A percentile compares a stretch with the other conserved stretches of the same genome.
Evolutionary conservation across 345 rosid genomes (phyloP).

Genomic region (Eutrema japonicum): DNA sequence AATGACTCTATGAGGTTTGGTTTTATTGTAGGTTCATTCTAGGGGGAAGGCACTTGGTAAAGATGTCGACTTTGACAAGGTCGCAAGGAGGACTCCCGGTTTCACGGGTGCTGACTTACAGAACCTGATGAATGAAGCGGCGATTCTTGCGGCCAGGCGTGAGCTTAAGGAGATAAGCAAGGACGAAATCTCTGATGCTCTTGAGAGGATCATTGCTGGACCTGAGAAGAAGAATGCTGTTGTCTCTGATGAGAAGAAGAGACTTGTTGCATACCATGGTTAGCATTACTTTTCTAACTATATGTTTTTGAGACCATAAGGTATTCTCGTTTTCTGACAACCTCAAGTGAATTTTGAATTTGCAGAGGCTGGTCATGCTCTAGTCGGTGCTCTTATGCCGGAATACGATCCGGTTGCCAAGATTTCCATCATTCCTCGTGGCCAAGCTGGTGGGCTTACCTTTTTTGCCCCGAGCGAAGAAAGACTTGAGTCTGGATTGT

Average conservation of each 20-base stretch:
- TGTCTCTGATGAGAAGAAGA: constrained; percentile 91
- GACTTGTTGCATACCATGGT: constrained; percentile 95
- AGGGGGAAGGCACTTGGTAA: constrained; percentile 96
- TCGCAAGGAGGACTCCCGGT: constrained; percentile 93
- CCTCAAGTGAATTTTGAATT: not conserved
- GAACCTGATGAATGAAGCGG: constrained; percentile 97
- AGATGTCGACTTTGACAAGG: constrained; percentile 95
- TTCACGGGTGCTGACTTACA: constrained; percentile 97
- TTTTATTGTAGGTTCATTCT: constrained; percentile 75
- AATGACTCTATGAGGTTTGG: not conserved
- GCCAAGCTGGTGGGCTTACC: constrained; percentile 98
- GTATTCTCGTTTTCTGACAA: not conserved
- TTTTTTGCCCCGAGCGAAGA: constrained; percentile 97
- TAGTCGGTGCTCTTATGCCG: constrained; percentile 97
- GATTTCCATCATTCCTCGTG: constrained; percentile 95
- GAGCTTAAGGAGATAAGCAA: constrained; percentile 98
- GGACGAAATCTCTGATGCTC: constrained; percentile 95
- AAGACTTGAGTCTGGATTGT: constrained; percentile 94
- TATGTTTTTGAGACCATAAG: not conserved
- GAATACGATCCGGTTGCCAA: constrained; percentile 97
- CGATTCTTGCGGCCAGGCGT: constrained; percentile 96
- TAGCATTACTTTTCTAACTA: constrained; percentile 3
- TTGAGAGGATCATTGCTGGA: constrained; percentile 97
- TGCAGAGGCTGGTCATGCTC: constrained; percentile 96
- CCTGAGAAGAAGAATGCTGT: constrained; percentile 99